Base-by-base conservation (phyloP, 2,329 filamentous ascomycete genomes). In the Aureobasidium sp. region DNA sequence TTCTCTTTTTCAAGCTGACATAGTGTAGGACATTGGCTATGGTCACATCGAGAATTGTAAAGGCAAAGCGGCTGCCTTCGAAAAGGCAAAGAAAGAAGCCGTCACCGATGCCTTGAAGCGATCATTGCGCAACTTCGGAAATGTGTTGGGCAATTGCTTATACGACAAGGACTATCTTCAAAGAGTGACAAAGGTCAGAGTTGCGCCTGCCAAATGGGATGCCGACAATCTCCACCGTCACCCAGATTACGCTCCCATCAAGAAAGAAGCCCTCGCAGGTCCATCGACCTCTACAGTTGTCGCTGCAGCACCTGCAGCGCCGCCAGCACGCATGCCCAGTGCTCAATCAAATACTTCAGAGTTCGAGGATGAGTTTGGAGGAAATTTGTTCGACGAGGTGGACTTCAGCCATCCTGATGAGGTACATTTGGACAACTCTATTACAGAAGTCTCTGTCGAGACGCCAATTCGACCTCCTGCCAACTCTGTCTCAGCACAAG, bases 51-150 rank as follows among this genome's bases (percentile, higher is more conserved):
- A 97, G 74, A 99, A 99, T 71, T 91, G 88, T 74, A 95, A 93
- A 76, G 89, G 90, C 62, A 99, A 99, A 77, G 93, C 92, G 3
- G 88, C 90, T 57, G 94, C 93, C 0, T 99, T 97, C 70, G 94
- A 99, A 74, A 99, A 99, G 76, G 92, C 94, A 1, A 99, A 97
- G 79, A 99, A 99, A 74, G 92, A 97, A 78, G 95, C 91, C 8
- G 95, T 91, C 2, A 97, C 95, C 10, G 94, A 99, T 76, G 94
- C 87, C 1, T 73, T 99, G 71, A 99, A 99, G 76, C 84, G 94
- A 67, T 86, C 94, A 1, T 73, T 99, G 70, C 84, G 93, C 63
- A 97, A 87, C 66, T 99, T 99, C 75, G 94, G 94, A 64, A 97
- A 97, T 69, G 88, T 97, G 17, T 80, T 99, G 61, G 94, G 94